Evolutionary conservation across 768 basidiomycete genomes (phyloP).

Genomic region (Lactarius pseudohatsudake): DNA sequence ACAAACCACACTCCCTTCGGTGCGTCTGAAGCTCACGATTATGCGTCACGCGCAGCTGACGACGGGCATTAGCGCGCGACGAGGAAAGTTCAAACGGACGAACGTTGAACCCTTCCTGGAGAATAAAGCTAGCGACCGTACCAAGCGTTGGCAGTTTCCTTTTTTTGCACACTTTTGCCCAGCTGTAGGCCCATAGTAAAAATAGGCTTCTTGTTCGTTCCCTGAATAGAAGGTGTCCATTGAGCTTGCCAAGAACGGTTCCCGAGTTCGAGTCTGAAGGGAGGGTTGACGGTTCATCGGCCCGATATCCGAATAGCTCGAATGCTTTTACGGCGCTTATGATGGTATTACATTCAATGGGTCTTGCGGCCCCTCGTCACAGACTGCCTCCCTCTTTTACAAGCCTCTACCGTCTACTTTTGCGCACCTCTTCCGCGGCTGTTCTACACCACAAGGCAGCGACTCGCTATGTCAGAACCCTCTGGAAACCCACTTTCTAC

Average conservation of each 20-base stretch:
- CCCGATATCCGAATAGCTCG: background rate
- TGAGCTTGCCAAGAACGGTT: background rate
- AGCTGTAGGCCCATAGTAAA: background rate
- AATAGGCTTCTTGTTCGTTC: background rate
- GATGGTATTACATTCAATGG: background rate
- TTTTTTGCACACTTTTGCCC: background rate
- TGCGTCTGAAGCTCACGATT: background rate
- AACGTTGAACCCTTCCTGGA: background rate
- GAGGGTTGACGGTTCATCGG: background rate
- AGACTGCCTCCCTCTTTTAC: slow-evolving; percentile 23
- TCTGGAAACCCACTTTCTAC: slow-evolving; percentile 26
- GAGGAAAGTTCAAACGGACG: slow-evolving; percentile 3
- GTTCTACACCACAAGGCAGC: slow-evolving; percentile 26
- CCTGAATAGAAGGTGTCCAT: background rate
- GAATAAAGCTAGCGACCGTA: background rate
- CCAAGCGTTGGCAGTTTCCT: background rate
- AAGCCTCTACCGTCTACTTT: slow-evolving; percentile 25
- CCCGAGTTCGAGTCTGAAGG: background rate
- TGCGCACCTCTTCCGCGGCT: slow-evolving; percentile 25
- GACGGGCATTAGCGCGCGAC: background rate
- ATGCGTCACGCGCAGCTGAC: background rate
- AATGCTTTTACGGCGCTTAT: background rate
- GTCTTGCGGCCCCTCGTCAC: background rate
- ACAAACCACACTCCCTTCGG: slow-evolving; percentile 9
- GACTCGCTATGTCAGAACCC: slow-evolving; percentile 16